Conservation (phyloP, 225 moss, liverwort and hornwort species). For the Lunularia cruciata region DNA sequence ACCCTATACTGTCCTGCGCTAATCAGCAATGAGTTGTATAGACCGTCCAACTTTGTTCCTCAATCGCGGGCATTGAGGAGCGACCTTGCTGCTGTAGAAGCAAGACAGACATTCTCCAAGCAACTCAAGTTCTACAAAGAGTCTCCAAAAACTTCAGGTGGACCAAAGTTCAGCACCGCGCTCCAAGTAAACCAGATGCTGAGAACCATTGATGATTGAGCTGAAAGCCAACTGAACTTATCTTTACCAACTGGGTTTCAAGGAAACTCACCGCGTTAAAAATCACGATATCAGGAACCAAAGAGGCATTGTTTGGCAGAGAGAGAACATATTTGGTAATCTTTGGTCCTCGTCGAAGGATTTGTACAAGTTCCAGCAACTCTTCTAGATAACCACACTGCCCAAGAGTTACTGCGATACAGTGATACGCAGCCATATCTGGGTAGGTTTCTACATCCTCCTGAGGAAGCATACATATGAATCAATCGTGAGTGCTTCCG, state of each 20-base stretch:
- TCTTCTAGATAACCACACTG: conserved; percentile 76
- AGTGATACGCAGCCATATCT: conserved; percentile 90
- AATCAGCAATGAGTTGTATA: too few species aligned
- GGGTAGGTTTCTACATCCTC: conserved; percentile 79
- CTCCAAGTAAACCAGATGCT: too few species aligned
- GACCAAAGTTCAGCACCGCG: too few species aligned
- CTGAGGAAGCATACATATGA: conserved; percentile 40
- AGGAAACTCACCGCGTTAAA: conserved; percentile 71
- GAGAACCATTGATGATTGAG: too few species aligned
- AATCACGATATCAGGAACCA: conserved; percentile 77
- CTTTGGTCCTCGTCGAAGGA: conserved; percentile 50
- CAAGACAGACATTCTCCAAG: too few species aligned
- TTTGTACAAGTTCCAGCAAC: conserved; percentile 63
- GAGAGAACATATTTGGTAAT: conserved; percentile 32
- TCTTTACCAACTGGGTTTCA: not conserved
- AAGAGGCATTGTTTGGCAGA: conserved; percentile 51
- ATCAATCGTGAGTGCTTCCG: too few species aligned
- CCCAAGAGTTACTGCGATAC: conserved; percentile 78
- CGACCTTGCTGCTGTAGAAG: too few species aligned
- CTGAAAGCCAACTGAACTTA: not conserved
- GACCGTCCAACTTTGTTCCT: too few species aligned
- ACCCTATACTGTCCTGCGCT: too few species aligned
- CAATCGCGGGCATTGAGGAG: too few species aligned
- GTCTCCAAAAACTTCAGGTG: too few species aligned
- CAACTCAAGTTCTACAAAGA: too few species aligned